phyloP scores from a whole-genome alignment of 495 filamentous ascomycete species.

The Parachaetomium inaequale region DNA sequence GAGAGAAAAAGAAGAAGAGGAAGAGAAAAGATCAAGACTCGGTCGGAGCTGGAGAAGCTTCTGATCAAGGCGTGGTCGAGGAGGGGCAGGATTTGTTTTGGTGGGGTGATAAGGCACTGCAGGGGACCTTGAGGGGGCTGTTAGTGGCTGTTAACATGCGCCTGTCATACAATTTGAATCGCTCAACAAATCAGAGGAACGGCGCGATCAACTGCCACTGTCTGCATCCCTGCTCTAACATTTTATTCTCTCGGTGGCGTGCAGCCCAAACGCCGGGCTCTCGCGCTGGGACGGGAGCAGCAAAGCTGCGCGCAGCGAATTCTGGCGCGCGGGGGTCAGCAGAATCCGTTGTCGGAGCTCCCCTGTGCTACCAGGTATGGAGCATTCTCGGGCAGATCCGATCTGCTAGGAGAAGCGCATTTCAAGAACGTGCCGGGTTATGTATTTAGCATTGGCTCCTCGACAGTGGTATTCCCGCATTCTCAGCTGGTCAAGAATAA shows the following conservation, averaged over 20 bases:
- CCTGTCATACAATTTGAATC: slow-evolving; percentile 5
- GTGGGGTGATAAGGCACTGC: slow-evolving; percentile 31
- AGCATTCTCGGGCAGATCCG: background rate
- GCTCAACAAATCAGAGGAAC: slow-evolving; percentile 10
- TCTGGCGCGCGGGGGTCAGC: no score
- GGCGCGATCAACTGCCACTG: background rate
- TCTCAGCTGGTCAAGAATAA: background rate
- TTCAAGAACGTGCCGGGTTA: background rate
- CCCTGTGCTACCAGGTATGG: background rate
- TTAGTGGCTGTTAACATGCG: slow-evolving; percentile 24
- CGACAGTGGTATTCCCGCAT: background rate
- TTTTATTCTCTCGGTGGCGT: background rate
- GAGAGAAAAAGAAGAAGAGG: slow-evolving; percentile 6
- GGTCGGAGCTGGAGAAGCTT: slow-evolving; percentile 23
- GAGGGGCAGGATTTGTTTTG: slow-evolving; percentile 31
- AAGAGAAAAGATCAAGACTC: slow-evolving; percentile 12
- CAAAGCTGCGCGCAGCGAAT: no score
- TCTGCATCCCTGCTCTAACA: slow-evolving; percentile 16
- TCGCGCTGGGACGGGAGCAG: background rate
- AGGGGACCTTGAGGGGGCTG: slow-evolving; percentile 9
- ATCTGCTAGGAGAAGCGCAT: background rate
- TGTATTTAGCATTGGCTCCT: background rate
- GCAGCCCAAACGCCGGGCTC: background rate
- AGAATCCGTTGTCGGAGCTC: slow-evolving; percentile 26
- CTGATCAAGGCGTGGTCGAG: slow-evolving; percentile 12